Evolutionary conservation across 2,329 filamentous ascomycete species (phyloP), one percentile per base, ranked within the genome.

Genomic region (Colletotrichum sublineola): DNA sequence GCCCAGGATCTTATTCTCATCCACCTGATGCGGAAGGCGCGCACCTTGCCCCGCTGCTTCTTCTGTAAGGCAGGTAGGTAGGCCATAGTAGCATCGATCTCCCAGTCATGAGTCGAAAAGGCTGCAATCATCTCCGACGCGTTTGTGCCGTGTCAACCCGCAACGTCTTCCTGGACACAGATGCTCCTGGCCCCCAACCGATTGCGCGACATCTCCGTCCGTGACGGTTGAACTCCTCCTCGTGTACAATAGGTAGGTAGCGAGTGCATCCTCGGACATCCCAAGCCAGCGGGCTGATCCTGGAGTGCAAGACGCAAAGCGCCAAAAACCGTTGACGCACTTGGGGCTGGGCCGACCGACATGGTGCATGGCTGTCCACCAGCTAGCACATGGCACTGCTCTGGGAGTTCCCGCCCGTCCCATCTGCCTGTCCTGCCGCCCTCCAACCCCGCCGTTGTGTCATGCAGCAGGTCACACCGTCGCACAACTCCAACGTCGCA

Each of bases 331-430:
- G 42, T 67, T 52, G 50, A 68, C 64, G 33, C 57, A 42, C 57
- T 65, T 36, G 57, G 33, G 62, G 46, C 31, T 14, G 48, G 48
- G 52, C 52, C 52, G 24, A 36, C 33, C 33, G 44, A 66, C 62
- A 61, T 40, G 63, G 61, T 60, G 67, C 55, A 61, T 68, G 58
- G 68, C 52, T 56, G 33, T 29, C 63, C 68, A 67, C 40, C 33
- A n/a, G 44, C 44, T 46, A 63, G 52, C 66, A 69, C 69, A 69
- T 72, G 60, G 66, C 65, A 60, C 60, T 33, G 38, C 66, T 64
- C 66, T 69, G 69, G 69, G 69, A 69, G 60, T 42, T 72, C 69
- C 69, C 69, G 69, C 69, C 66, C 69, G 69, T 72, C 69, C 66
- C 69, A 72, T 72, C 66, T 72, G 55, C 60, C 36, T 58, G 14